Conservation (phyloP, 805 yeast genomes). For the Dipodascus geniculatus region DNA sequence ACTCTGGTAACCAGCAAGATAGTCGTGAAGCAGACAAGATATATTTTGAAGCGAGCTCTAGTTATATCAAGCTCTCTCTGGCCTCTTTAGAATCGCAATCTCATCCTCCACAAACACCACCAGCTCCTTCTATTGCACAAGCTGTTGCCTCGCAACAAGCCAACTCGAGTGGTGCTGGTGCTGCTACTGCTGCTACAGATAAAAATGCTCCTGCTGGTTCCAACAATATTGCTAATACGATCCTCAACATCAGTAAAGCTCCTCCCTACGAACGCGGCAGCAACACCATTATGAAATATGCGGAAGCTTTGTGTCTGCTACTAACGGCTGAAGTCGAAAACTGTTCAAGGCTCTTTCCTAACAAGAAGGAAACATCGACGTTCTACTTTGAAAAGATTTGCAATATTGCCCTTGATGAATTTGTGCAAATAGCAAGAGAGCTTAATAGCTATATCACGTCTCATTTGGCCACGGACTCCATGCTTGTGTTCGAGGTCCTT, state of each 20-base stretch:
- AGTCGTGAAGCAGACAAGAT: neutral
- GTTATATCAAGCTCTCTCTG: slow-evolving; percentile 13
- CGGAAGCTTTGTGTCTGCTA: slow-evolving; percentile 38
- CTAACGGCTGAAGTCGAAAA: slow-evolving; percentile 41
- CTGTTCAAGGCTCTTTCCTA: slow-evolving; percentile 31
- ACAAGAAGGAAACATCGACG: slow-evolving; percentile 23
- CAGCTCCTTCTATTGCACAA: slow-evolving; percentile 11
- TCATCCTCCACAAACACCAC: slow-evolving; percentile 5
- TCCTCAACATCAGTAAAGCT: slow-evolving; percentile 15
- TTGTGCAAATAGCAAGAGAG: slow-evolving; percentile 27
- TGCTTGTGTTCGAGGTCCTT: slow-evolving; percentile 46
- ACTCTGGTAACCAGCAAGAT: slow-evolving; percentile 5
- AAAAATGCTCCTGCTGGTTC: neutral
- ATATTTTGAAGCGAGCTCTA: slow-evolving; percentile 9
- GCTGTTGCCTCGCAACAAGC: slow-evolving; percentile 6
- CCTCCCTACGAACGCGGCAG: slow-evolving; percentile 53
- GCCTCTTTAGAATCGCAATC: slow-evolving; percentile 8
- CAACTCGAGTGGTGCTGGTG: slow-evolving; percentile 4
- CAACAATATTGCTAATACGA: slow-evolving; percentile 3
- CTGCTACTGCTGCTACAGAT: slow-evolving; percentile 5
- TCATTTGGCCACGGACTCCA: slow-evolving; percentile 36
- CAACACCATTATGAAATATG: slow-evolving; percentile 44
- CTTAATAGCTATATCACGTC: slow-evolving; percentile 31
- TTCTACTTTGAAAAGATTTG: slow-evolving; percentile 26
- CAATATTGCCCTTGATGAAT: slow-evolving; percentile 28